These are phyloP conservation scores for Pisolithus sp. DNA, from an alignment of 768 basidiomycete genomes.

Conservation along the genomic window DNA sequence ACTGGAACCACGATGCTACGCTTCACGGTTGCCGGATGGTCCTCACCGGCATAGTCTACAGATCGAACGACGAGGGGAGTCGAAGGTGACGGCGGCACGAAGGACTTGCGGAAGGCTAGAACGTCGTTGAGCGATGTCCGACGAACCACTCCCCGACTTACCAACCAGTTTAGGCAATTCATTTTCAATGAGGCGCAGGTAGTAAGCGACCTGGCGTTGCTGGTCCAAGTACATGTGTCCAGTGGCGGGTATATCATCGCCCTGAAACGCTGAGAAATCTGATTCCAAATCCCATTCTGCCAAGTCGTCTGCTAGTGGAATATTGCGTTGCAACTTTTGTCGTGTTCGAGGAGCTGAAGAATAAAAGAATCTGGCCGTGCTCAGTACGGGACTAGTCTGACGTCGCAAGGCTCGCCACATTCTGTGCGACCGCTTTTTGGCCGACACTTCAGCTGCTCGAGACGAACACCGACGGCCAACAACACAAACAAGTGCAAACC, in stretches of 20 bases:
- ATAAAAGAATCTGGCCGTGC: conserved; percentile 18
- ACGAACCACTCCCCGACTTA: conserved; percentile 29
- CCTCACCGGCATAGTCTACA: conserved; percentile 70
- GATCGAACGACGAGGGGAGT: conserved; percentile 67
- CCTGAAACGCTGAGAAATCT: conserved; percentile 22
- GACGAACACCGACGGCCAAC: not conserved
- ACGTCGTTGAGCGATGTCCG: conserved; percentile 3
- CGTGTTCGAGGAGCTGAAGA: conserved; percentile 14
- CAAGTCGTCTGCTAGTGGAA: conserved; percentile 36
- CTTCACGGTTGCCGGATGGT: conserved; percentile 66
- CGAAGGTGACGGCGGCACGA: conserved; percentile 53
- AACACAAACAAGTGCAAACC: conserved; percentile 9
- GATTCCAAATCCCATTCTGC: conserved; percentile 33
- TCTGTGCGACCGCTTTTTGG: not conserved
- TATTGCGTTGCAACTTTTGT: conserved; percentile 15
- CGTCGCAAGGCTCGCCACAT: not conserved
- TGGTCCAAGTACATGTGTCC: conserved; percentile 72
- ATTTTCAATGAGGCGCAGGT: conserved; percentile 80
- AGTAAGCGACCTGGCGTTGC: conserved; percentile 67
- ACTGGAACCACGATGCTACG: conserved; percentile 72
- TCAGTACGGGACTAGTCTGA: conserved; percentile 10
- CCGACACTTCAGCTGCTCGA: not conserved
- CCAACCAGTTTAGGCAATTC: conserved; percentile 86
- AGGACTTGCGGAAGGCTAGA: conserved; percentile 76
- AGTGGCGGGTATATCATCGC: conserved; percentile 58